These are phyloP conservation scores for Erysimum cheiri DNA, from an alignment of 441 rosid genomes.

Conservation along the genomic window DNA sequence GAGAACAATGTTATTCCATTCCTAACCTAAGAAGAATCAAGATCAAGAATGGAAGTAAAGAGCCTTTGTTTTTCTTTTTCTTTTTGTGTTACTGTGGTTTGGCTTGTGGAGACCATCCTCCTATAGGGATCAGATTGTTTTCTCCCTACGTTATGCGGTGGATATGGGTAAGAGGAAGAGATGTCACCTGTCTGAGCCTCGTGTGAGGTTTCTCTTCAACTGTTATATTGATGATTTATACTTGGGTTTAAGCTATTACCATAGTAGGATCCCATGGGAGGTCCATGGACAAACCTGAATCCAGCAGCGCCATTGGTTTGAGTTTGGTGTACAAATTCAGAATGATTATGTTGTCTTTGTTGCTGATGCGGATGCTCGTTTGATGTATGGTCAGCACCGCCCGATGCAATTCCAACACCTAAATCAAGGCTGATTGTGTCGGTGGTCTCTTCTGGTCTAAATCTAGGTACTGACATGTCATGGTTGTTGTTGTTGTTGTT, in stretches of 20 bases:
- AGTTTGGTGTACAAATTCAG: conserved; percentile 49
- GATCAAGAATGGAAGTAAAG: conserved; percentile 32
- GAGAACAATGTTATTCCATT: conserved; percentile 32
- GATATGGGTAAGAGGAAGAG: conserved; percentile 64
- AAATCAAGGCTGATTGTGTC: conserved; percentile 85
- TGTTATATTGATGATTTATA: conserved; percentile 57
- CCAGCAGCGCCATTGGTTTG: conserved; percentile 50
- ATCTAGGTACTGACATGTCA: conserved; percentile 60
- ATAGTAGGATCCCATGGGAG: conserved; percentile 54
- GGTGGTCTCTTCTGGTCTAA: conserved; percentile 51
- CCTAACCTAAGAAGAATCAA: conserved; percentile 37
- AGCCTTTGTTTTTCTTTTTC: conserved; percentile 11
- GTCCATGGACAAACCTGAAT: conserved; percentile 60
- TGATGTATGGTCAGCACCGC: conserved; percentile 51
- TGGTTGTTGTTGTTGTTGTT: conserved; percentile 53
- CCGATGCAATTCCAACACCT: conserved; percentile 83
- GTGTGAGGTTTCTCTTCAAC: conserved; percentile 53
- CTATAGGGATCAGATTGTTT: conserved; percentile 74
- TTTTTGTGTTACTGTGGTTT: conserved; percentile 16
- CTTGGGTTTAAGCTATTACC: conserved; percentile 58
- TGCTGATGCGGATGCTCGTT: conserved; percentile 49
- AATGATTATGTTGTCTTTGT: conserved; percentile 40
- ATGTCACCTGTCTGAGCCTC: conserved; percentile 57
- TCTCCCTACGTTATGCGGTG: conserved; percentile 77
- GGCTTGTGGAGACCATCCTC: conserved; percentile 22